Evolutionary conservation across 2,329 filamentous ascomycete genomes (phyloP).

Genomic region (Gyromitra esculenta): DNA sequence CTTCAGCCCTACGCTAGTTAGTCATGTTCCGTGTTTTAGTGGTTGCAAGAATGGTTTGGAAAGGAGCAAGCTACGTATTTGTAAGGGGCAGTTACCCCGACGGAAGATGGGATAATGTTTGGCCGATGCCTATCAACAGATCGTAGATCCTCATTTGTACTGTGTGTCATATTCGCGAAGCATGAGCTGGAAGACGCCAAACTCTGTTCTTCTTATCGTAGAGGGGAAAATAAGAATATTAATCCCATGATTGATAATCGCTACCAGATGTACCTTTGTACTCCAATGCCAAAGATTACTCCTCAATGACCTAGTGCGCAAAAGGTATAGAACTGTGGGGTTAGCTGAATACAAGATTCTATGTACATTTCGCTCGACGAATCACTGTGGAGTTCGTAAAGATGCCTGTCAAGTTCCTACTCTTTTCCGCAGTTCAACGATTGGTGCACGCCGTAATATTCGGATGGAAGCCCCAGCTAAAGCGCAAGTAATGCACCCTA

Average conservation of each 20-base stretch:
- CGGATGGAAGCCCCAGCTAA: not conserved
- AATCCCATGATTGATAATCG: not conserved
- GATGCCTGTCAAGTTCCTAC: not conserved
- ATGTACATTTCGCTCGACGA: not conserved
- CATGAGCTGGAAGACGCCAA: not conserved
- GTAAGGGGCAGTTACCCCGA: not conserved
- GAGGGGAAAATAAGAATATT: not conserved
- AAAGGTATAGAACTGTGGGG: not conserved
- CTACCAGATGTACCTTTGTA: not conserved
- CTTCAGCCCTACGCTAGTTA: slow-evolving; percentile 14
- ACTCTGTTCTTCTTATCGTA: not conserved
- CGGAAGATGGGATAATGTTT: slow-evolving; percentile 15
- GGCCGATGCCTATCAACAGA: slow-evolving; percentile 16
- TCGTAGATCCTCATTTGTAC: not conserved
- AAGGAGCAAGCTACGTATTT: not conserved
- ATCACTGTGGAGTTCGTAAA: not conserved
- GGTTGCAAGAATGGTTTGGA: not conserved
- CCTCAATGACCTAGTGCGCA: not conserved
- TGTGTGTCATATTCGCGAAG: slow-evolving; percentile 4
- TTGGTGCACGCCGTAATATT: not conserved
- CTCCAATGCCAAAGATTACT: not conserved
- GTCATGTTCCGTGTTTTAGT: not conserved
- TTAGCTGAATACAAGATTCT: not conserved
- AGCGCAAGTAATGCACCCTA: not conserved
- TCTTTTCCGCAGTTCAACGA: not conserved